Evolutionary conservation across 192 early-diverging fungal genomes (phyloP), one percentile per base, ranked within the genome.

Genomic region (Neocallimastix lanati): DNA sequence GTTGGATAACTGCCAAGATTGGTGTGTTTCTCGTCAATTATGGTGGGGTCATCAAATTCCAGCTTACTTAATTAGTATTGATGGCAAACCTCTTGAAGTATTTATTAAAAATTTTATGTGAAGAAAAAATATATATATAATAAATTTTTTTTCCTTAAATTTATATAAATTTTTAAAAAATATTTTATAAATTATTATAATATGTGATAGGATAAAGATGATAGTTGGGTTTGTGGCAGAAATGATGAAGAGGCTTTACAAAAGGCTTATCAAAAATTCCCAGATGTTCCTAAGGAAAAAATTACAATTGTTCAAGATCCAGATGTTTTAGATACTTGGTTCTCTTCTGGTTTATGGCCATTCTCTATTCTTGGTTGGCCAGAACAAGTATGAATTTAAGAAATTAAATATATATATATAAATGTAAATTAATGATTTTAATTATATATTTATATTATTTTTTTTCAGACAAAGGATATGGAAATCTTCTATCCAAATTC

Each of bases 41-140:
- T 99, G 98, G 98, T 99, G 98, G 98, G 98, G 98, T 79, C 96
- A 98, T 81, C 92, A 94, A 81, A 87, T 97, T 28, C 98, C 98
- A 28, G 96, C 95, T 7, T 99, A 98, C 87, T 96, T 94, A 84
- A 91, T 98, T 82, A 86, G 86, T n/a, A 88, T 98, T 76, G 88
- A 88, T 37, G 91, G 90, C n/a, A 86, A 87, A 80, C 81, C 82
- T 29, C 84, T 87, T 80, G 87, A 90, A 77, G 83, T 50, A 27
- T 37, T 29, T 38, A n/a, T n/a, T n/a, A n/a, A n/a, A n/a, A n/a
- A n/a, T n/a, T n/a, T n/a, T n/a, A n/a, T n/a, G n/a, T 29, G 76
- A 83, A 37, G 84, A 82, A 76, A 81, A 87, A 77, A 82, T 84
- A 27, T 79, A 83, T 80, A 84, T 85, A 7, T 76, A 81, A 82